Conservation (phyloP, 2,329 filamentous ascomycete species). For the Scorias spongiosa region DNA sequence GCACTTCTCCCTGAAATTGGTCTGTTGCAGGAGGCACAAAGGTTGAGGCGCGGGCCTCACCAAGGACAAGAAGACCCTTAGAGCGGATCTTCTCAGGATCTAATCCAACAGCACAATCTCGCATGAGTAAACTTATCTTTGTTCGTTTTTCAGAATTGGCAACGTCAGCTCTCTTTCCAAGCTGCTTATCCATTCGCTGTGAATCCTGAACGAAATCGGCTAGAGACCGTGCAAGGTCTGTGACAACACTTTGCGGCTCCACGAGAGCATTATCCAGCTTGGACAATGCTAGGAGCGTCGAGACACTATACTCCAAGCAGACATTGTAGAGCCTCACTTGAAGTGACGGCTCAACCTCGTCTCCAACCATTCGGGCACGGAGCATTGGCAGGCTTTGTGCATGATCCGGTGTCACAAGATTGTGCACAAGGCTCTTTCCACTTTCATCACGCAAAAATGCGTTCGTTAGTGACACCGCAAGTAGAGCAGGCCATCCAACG, state of each 20-base stretch:
- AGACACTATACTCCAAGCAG: constrained; percentile 75
- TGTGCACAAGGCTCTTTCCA: constrained; percentile 56
- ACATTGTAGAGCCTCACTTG: constrained; percentile 78
- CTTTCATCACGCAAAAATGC: constrained; percentile 49
- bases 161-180: constrained; percentile 39
- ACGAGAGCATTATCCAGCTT: constrained; percentile 35
- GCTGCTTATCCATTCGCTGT: not conserved
- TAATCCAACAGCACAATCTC: constrained; percentile 69
- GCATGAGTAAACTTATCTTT: constrained; percentile 57
- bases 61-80: constrained; percentile 64
- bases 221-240: constrained; percentile 63
- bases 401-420: constrained; percentile 30
- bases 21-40: constrained; percentile 39
- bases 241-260: constrained; percentile 45
- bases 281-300: constrained; percentile 66
- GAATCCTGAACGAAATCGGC: constrained; percentile 18
- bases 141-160: constrained; percentile 25
- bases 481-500: constrained; percentile 68
- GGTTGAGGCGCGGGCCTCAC: constrained; percentile 59
- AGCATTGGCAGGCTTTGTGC: constrained; percentile 46
- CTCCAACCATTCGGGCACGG: constrained; percentile 80
- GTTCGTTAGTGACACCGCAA: constrained; percentile 58
- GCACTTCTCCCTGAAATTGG: constrained; percentile 34
- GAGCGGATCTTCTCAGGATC: constrained; percentile 64
- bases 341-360: constrained; percentile 83